Evolutionary conservation across 306 rosid genomes (phyloP), one percentile per base, ranked within the genome.

Genomic region (Chamaecrista fasciculata): DNA sequence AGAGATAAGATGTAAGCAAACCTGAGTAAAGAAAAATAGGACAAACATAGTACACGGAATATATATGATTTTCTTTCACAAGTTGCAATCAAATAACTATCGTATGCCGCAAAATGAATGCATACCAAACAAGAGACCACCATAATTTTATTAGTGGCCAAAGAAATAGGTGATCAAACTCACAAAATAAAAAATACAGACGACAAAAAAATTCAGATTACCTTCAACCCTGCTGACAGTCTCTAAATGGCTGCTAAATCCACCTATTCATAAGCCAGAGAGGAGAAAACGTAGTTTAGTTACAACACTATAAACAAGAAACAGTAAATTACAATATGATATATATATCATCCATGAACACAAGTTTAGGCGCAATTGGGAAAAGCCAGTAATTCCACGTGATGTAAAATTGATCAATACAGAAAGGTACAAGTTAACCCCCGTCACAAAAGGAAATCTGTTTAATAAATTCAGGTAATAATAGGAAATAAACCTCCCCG

Each of bases 221-320:
- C 96, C 96, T 87, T 85, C 87, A 73, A 83, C 78, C 83, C 85
- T 73, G 83, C 79, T 79, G 52, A 78, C 66, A 51, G 78, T 62
- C 10, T 84, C 85, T 68, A 66, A 36, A 44, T 37, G 44, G 50
- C 56, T 37, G 39, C 79, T 82, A 60, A 33, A 11, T 66, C 87
- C 91, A 83, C 91, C 96, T 89, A 73, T 14, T n/a, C 62, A 71
- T 11, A 66, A n/a, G 67, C 12, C 50, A 48, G 10, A 37, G 46
- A n/a, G 29, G 12, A 76, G 24, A 28, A 25, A 24, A 15, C 36
- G 26, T 15, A 61, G 31, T 37, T 33, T 20, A 66, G 55, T 56
- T 11, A 51, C 12, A 20, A 39, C 25, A 14, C 34, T 8, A 10
- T 11, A 40, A 10, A 28, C 40, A 6, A 15, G 8, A 15, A 5